phyloP scores from a whole-genome alignment of 169 alveolate species.

The Eimeria mitis region DNA sequence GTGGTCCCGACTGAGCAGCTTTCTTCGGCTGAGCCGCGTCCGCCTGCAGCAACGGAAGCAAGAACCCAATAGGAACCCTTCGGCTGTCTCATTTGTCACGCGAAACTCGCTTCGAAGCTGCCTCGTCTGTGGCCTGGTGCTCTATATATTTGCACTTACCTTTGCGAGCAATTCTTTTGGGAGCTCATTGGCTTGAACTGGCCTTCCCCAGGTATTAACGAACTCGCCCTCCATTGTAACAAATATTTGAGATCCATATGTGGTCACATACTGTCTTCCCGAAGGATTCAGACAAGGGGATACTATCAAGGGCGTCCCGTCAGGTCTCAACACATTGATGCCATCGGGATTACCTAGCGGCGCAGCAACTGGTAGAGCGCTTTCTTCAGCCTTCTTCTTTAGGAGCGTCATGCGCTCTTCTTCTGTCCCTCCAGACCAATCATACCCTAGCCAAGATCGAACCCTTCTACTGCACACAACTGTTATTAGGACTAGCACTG shows the following conservation, averaged over 20 bases:
- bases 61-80: not conserved
- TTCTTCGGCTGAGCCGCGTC: not conserved
- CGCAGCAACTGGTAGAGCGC: not conserved
- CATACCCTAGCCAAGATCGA: constrained; percentile 63
- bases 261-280: constrained; percentile 36
- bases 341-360: constrained; percentile 59
- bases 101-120: not conserved
- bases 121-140: not conserved
- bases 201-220: constrained; percentile 41
- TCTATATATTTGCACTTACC: not conserved
- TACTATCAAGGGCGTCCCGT: constrained; percentile 37
- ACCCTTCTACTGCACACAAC: constrained; percentile 47
- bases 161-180: constrained; percentile 24
- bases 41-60: not conserved
- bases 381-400: not conserved
- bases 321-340: constrained; percentile 34
- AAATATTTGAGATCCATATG: constrained; percentile 1
- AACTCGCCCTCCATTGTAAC: constrained; percentile 47
- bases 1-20: not conserved
- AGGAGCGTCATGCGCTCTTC: constrained; percentile 37
- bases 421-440: constrained; percentile 58
- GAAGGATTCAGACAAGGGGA: constrained; percentile 34
- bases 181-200: constrained; percentile 34
- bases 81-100: not conserved
- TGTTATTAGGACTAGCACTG: constrained; percentile 42